Conservation (phyloP, 805 yeast genomes). For the Ogataea populi-albae region DNA sequence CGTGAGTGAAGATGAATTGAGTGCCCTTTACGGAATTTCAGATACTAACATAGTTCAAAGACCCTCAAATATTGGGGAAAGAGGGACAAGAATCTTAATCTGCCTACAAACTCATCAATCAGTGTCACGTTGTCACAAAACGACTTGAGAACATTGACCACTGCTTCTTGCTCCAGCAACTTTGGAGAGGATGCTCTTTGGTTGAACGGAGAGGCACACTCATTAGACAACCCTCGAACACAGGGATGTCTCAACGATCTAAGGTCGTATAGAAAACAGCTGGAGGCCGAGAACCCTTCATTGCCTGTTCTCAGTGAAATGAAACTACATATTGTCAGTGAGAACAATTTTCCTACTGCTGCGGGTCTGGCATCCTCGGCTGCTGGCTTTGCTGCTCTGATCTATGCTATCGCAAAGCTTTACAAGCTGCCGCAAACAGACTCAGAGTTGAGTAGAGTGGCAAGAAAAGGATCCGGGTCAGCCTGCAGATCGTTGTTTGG, state of each 20-base stretch:
- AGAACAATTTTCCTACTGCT: constrained; percentile 98
- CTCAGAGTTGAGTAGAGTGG: constrained; percentile 86
- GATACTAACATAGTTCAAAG: constrained; percentile 29
- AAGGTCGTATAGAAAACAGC: constrained; percentile 57
- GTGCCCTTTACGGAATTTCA: not conserved
- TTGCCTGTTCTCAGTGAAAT: constrained; percentile 62
- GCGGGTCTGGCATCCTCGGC: constrained; percentile 98
- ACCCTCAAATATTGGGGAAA: constrained; percentile 99
- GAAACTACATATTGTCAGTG: constrained; percentile 79
- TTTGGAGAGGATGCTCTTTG: constrained; percentile 68
- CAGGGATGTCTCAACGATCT: constrained; percentile 75
- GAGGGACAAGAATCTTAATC: constrained; percentile 80
- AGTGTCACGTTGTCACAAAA: constrained; percentile 91
- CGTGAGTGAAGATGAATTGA: constrained; percentile 43
- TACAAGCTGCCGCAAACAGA: constrained; percentile 81
- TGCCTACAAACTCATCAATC: constrained; percentile 95
- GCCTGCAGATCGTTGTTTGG: constrained; percentile 97
- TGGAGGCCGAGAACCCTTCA: constrained; percentile 54
- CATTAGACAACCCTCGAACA: constrained; percentile 59
- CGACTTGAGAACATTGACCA: constrained; percentile 87
- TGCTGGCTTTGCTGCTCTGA: constrained; percentile 97
- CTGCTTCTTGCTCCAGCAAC: constrained; percentile 65
- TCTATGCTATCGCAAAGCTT: constrained; percentile 80
- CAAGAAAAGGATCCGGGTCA: constrained; percentile 97
- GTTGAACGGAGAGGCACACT: constrained; percentile 83